A percentile compares a stretch with the other conserved stretches of the same genome.
phyloP scores from a whole-genome alignment of 2,329 filamentous ascomycete species.

The Escovopsis sp. region DNA sequence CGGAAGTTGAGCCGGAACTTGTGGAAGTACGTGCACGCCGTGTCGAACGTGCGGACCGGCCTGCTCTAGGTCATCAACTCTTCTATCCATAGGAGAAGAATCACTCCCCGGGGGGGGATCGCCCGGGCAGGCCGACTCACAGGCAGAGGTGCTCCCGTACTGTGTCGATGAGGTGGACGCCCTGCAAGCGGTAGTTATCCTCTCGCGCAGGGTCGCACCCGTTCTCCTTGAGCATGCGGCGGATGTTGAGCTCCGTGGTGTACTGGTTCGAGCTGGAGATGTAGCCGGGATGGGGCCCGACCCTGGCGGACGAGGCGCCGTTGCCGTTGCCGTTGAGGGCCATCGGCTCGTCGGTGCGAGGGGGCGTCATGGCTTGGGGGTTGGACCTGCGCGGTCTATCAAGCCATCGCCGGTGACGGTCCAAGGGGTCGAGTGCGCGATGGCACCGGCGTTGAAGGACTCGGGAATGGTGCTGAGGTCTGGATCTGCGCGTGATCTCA shows the following conservation, averaged over 20 bases:
- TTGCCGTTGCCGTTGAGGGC: slow-evolving; percentile 2
- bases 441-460: too few relatives aligned
- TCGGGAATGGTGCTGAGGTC: too few relatives aligned
- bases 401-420: too few relatives aligned
- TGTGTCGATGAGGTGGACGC: slow-evolving; percentile 77
- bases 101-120: background rate
- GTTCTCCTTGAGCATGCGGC: slow-evolving; percentile 53
- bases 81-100: background rate
- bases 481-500: too few relatives aligned
- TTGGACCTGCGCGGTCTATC: background rate
- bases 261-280: slow-evolving; percentile 50
- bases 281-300: slow-evolving; percentile 32
- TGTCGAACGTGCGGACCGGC: slow-evolving; percentile 82
- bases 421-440: too few relatives aligned
- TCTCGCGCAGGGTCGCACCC: slow-evolving; percentile 65
- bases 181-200: slow-evolving; percentile 67
- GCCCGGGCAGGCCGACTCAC: slow-evolving; percentile 31
- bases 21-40: slow-evolving; percentile 85
- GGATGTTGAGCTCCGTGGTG: slow-evolving; percentile 67
- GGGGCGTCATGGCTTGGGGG: slow-evolving; percentile 4
- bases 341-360: background rate
- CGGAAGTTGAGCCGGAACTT: slow-evolving; percentile 77
- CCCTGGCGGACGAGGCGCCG: slow-evolving; percentile 8
- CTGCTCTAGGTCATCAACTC: slow-evolving; percentile 28
- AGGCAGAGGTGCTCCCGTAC: slow-evolving; percentile 66